Percentiles rank a stretch among this genome's conserved stretches.
phyloP scores from a whole-genome alignment of 2,329 filamentous ascomycete species.

The Penicillium sp. region DNA sequence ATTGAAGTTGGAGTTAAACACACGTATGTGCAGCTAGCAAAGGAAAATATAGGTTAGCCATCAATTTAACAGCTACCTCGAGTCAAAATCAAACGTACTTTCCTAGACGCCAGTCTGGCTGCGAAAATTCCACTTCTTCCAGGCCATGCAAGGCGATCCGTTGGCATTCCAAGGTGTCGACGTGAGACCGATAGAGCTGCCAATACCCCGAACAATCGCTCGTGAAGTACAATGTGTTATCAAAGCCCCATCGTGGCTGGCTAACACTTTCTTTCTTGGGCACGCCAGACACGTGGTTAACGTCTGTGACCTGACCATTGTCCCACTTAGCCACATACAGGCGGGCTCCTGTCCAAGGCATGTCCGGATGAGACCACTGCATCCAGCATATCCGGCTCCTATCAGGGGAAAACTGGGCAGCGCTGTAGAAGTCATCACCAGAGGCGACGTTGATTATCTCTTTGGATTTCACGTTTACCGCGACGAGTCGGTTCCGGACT shows the following conservation, averaged over 20 bases:
- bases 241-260: slow-evolving; percentile 52
- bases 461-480: slow-evolving; percentile 22
- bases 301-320: slow-evolving; percentile 28
- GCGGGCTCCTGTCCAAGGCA: slow-evolving; percentile 51
- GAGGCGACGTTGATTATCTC: slow-evolving; percentile 40
- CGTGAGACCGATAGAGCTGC: slow-evolving; percentile 42
- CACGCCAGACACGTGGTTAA: slow-evolving; percentile 39
- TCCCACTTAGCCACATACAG: slow-evolving; percentile 48
- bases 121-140: slow-evolving; percentile 36
- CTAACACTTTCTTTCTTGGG: slow-evolving; percentile 41
- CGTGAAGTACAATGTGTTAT: slow-evolving; percentile 50
- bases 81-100: slow-evolving; percentile 14
- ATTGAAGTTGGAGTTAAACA: background rate
- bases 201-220: slow-evolving; percentile 49
- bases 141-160: slow-evolving; percentile 41
- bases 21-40: slow-evolving; percentile 8
- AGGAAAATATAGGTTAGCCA: background rate
- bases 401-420: slow-evolving; percentile 50
- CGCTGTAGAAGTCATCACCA: slow-evolving; percentile 53
- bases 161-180: slow-evolving; percentile 27
- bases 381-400: slow-evolving; percentile 50
- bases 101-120: slow-evolving; percentile 27
- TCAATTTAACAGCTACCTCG: background rate
- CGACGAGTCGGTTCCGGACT: slow-evolving; percentile 30
- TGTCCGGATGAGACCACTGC: slow-evolving; percentile 54